phyloP scores from a whole-genome alignment of 148 eudicot genomes.

The Mesembryanthemum crystallinum region DNA sequence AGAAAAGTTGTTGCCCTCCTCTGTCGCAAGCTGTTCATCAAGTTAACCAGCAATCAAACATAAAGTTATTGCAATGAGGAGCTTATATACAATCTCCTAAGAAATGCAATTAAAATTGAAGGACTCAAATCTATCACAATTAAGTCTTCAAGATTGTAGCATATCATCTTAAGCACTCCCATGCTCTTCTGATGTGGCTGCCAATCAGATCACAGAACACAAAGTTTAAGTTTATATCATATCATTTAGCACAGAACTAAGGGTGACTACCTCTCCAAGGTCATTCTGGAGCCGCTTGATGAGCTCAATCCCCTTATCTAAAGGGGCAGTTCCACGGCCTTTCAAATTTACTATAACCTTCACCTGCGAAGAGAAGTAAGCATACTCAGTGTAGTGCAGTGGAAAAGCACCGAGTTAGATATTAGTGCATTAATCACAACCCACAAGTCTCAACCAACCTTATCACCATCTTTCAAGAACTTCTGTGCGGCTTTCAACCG shows the following conservation, averaged over 20 bases:
- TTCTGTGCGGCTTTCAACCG: slow-evolving; percentile 82
- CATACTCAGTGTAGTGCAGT: slow-evolving; percentile 20
- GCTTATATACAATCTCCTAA: not conserved
- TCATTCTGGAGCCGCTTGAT: slow-evolving; percentile 68
- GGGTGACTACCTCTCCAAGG: slow-evolving; percentile 73
- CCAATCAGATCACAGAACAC: not conserved
- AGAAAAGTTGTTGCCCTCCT: slow-evolving; percentile 65
- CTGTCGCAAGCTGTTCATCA: slow-evolving; percentile 61
- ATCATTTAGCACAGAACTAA: not conserved
- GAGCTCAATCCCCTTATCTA: slow-evolving; percentile 72
- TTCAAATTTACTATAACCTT: slow-evolving; percentile 76
- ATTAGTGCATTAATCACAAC: not conserved
- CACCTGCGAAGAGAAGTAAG: slow-evolving; percentile 49
- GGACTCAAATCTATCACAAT: not conserved
- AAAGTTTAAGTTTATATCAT: slow-evolving; percentile 12
- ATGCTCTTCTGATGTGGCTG: slow-evolving; percentile 4
- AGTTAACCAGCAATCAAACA: not conserved
- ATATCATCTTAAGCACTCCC: not conserved
- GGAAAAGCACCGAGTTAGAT: not conserved
- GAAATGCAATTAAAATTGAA: not conserved
- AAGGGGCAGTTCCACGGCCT: slow-evolving; percentile 76
- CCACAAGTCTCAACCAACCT: slow-evolving; percentile 39
- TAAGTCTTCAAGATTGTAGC: not conserved
- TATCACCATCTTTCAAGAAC: slow-evolving; percentile 87
- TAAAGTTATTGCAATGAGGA: not conserved